Evolutionary conservation across 495 filamentous ascomycete species (phyloP).

Genomic region (Xylaria sp.): DNA sequence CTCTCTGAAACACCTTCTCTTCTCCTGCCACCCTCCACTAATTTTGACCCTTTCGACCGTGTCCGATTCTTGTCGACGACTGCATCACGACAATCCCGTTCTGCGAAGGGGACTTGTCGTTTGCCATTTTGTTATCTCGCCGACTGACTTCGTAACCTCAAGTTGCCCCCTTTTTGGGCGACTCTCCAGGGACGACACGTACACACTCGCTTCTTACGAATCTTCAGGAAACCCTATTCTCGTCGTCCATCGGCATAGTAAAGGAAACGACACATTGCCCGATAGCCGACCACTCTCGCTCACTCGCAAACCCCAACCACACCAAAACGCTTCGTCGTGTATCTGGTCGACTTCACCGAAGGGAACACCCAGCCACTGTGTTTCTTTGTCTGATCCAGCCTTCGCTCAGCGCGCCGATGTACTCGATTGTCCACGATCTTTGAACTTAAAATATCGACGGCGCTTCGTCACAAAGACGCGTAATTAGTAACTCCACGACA

Average conservation of each 20-base stretch:
- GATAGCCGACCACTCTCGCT: conserved; percentile 3
- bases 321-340: not conserved
- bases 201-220: conserved; percentile 25
- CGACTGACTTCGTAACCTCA: conserved; percentile 1
- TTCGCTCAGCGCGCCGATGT: conserved; percentile 21
- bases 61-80: conserved; percentile 13
- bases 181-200: conserved; percentile 15
- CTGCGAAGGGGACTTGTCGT: conserved; percentile 29
- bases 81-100: conserved; percentile 26
- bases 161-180: not conserved
- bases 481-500: conserved; percentile 5
- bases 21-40: conserved; percentile 27
- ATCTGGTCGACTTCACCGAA: not conserved
- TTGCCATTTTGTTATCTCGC: conserved; percentile 5
- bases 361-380: conserved; percentile 4
- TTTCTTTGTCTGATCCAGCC: conserved; percentile 24
- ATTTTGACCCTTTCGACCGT: conserved; percentile 15
- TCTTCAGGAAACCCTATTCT: not conserved
- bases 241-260: not conserved
- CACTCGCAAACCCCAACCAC: conserved; percentile 6
- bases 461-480: conserved; percentile 21
- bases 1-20: conserved; percentile 27
- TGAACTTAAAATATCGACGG: conserved; percentile 6
- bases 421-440: conserved; percentile 26
- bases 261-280: not conserved